A percentile compares a stretch with the other conserved stretches of the same genome.
Conservation (phyloP, 179 eudicot species). For the Monotropa hypopitys region DNA sequence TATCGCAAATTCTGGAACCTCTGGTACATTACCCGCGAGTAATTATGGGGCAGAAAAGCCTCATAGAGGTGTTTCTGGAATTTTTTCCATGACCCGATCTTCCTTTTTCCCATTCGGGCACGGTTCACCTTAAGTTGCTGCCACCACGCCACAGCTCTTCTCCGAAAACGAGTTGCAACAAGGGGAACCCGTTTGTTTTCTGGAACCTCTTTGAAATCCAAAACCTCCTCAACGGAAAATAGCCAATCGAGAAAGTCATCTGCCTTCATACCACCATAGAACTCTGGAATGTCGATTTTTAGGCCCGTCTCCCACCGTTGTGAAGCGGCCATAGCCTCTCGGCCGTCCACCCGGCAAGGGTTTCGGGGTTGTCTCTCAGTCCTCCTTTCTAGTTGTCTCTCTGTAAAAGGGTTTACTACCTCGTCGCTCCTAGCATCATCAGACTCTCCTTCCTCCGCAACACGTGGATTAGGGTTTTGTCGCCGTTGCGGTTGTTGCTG, state of each 20-base stretch:
- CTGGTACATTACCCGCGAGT: no score
- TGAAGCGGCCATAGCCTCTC: no score
- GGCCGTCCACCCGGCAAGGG: no score
- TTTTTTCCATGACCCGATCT: neutral
- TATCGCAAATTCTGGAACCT: neutral
- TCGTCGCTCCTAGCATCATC: no score
- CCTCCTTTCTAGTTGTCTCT: no score
- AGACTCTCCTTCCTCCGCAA: no score
- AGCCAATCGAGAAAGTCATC: neutral
- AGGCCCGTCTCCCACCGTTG: neutral
- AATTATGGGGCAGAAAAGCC: neutral
- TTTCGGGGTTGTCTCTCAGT: no score
- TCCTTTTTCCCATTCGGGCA: neutral
- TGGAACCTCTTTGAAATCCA: neutral
- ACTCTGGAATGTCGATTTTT: neutral
- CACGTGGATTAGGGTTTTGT: no score
- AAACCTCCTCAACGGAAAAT: conserved; percentile 49
- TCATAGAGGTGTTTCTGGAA: neutral
- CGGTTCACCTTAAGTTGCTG: neutral
- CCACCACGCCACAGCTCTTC: neutral
- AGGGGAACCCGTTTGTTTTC: neutral
- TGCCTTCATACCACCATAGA: neutral
- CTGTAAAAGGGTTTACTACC: no score
- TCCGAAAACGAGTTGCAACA: neutral
- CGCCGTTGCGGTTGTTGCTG: no score